phyloP scores from a whole-genome alignment of 2,329 filamentous ascomycete species.

The Cladosporium sp. region DNA sequence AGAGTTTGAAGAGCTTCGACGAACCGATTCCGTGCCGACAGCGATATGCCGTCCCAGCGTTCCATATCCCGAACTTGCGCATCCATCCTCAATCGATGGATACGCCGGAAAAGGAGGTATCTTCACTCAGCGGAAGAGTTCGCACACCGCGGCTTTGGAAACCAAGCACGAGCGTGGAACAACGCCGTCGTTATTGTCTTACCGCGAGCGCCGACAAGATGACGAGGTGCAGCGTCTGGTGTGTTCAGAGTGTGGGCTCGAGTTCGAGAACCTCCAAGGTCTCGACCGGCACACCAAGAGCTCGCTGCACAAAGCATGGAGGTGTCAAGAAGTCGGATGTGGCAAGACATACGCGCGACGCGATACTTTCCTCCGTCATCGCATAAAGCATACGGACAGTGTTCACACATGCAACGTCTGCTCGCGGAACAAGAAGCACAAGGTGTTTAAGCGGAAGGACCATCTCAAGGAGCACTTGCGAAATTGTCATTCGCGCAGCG shows the following conservation, averaged over 20 bases:
- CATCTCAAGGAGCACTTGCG: constrained; percentile 12
- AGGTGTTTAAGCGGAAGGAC: constrained; percentile 7
- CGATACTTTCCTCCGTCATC: constrained; percentile 2
- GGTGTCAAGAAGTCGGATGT: neutral
- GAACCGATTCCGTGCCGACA: neutral
- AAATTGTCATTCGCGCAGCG: neutral
- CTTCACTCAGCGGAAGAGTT: neutral
- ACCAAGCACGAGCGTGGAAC: neutral
- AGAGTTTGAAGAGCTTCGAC: neutral
- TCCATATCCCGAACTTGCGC: neutral
- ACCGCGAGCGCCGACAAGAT: neutral
- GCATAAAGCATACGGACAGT: neutral
- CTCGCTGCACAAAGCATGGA: constrained; percentile 9
- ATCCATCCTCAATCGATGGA: neutral
- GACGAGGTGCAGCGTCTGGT: neutral
- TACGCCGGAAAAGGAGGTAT: neutral
- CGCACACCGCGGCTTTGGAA: neutral
- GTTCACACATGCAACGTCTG: neutral
- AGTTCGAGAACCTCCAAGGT: neutral
- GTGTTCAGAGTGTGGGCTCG: neutral
- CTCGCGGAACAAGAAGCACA: neutral
- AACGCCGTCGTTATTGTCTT: neutral
- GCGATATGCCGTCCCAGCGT: neutral
- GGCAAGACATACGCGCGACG: constrained; percentile 3
- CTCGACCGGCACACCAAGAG: constrained; percentile 1